Conservation (phyloP, 1,284 basidiomycete species). For the Polyporus tsugae region DNA sequence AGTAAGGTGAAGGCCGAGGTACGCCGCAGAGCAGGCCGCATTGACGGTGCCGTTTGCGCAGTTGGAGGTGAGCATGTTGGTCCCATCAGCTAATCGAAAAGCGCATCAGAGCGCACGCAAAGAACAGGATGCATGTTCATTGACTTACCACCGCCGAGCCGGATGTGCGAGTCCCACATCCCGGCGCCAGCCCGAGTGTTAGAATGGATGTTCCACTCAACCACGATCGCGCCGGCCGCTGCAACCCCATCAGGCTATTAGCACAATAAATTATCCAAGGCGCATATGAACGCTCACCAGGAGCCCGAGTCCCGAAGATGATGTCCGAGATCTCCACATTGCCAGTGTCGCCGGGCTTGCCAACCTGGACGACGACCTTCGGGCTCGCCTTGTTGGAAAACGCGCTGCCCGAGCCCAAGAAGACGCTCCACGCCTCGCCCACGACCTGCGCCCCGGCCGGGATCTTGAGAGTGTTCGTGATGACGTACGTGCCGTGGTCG, state of each 20-base stretch:
- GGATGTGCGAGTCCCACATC: slow-evolving; percentile 79
- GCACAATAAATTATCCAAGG: slow-evolving; percentile 8
- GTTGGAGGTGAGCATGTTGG: slow-evolving; percentile 56
- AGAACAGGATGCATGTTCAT: not conserved
- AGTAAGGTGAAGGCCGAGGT: slow-evolving; percentile 71
- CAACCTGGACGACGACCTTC: slow-evolving; percentile 64
- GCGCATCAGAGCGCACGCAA: not conserved
- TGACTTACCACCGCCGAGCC: slow-evolving; percentile 40
- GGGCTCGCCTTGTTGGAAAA: slow-evolving; percentile 67
- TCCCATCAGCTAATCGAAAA: slow-evolving; percentile 49
- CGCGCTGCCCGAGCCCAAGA: slow-evolving; percentile 68
- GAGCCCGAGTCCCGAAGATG: slow-evolving; percentile 60
- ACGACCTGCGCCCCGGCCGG: slow-evolving; percentile 76
- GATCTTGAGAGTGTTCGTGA: slow-evolving; percentile 75
- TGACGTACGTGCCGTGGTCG: slow-evolving; percentile 73
- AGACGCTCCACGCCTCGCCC: slow-evolving; percentile 81
- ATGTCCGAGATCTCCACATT: slow-evolving; percentile 70
- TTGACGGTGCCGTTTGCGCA: slow-evolving; percentile 53
- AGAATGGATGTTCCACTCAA: slow-evolving; percentile 78
- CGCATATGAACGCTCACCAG: slow-evolving; percentile 47
- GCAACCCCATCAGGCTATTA: not conserved
- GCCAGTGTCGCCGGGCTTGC: slow-evolving; percentile 55
- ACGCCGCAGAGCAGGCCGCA: slow-evolving; percentile 62
- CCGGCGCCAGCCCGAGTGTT: slow-evolving; percentile 66
- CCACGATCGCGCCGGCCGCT: slow-evolving; percentile 73